Evolutionary conservation across 495 filamentous ascomycete genomes (phyloP).

Genomic region (Lophium mytilinum): DNA sequence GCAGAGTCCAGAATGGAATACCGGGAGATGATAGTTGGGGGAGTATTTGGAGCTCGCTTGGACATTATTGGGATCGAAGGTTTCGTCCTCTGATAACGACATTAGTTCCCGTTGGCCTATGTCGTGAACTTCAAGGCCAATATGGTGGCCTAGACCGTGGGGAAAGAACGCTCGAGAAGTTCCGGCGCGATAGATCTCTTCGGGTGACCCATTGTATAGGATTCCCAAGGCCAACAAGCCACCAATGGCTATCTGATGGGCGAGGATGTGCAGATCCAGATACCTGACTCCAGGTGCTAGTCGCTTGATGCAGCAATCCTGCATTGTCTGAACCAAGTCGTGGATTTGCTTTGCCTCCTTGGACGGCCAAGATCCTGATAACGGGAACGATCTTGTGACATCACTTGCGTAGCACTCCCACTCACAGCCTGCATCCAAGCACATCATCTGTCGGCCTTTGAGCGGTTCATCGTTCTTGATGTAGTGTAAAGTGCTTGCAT

Average conservation of each 20-base stretch:
- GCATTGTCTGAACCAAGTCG: slow-evolving; percentile 71
- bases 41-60: slow-evolving; percentile 16
- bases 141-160: slow-evolving; percentile 80
- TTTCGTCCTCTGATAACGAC: slow-evolving; percentile 10
- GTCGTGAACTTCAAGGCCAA: slow-evolving; percentile 89
- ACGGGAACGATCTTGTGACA: slow-evolving; percentile 79
- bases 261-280: slow-evolving; percentile 58
- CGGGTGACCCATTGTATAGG: slow-evolving; percentile 45
- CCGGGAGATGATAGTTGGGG: slow-evolving; percentile 17
- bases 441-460: slow-evolving; percentile 57
- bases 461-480: slow-evolving; percentile 65
- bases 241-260: slow-evolving; percentile 61
- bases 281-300: slow-evolving; percentile 60
- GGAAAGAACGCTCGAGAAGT: slow-evolving; percentile 79
- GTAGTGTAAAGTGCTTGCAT: slow-evolving; percentile 83
- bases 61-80: slow-evolving; percentile 19
- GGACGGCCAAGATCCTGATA: slow-evolving; percentile 54
- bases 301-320: slow-evolving; percentile 61
- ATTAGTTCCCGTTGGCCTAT: slow-evolving; percentile 38
- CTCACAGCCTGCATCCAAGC: slow-evolving; percentile 80
- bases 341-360: slow-evolving; percentile 62
- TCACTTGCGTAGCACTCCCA: slow-evolving; percentile 85
- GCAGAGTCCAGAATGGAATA: slow-evolving; percentile 16
- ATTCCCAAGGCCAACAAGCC: slow-evolving; percentile 67
- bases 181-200: slow-evolving; percentile 59